These are phyloP conservation scores for Kalmusia sp. DNA, from an alignment of 2,329 filamentous ascomycete species.

Conservation along the genomic window DNA sequence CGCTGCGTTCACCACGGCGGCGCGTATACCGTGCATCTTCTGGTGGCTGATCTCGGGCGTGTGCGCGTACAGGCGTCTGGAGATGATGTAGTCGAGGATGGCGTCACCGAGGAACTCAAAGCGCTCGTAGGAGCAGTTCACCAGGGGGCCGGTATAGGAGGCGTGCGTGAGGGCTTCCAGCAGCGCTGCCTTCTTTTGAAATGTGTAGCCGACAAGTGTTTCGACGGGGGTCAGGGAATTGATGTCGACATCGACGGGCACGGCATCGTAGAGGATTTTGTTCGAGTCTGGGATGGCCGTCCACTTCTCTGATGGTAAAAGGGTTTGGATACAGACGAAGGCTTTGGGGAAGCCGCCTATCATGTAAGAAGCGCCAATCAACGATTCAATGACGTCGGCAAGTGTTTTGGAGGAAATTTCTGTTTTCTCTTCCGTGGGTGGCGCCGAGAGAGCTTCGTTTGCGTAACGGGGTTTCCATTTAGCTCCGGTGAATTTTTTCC, in stretches of 20 bases:
- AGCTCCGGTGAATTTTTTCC: constrained; percentile 68
- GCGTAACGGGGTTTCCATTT: constrained; percentile 77
- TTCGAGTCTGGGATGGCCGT: constrained; percentile 29
- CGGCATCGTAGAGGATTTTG: constrained; percentile 32
- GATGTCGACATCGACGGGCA: constrained; percentile 16
- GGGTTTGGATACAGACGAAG: constrained; percentile 64
- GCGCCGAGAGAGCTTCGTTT: constrained; percentile 46
- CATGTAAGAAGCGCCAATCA: constrained; percentile 78
- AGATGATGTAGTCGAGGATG: constrained; percentile 79
- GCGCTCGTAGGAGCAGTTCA: constrained; percentile 69
- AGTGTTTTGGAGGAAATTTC: constrained; percentile 76
- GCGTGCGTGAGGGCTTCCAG: constrained; percentile 83
- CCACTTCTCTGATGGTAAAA: constrained; percentile 68
- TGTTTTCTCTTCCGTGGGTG: constrained; percentile 33
- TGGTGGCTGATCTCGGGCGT: constrained; percentile 57
- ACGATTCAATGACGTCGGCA: constrained; percentile 85
- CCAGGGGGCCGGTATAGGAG: constrained; percentile 57
- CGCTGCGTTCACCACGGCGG: constrained; percentile 79
- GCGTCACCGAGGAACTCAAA: constrained; percentile 90
- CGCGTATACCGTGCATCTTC: constrained; percentile 78
- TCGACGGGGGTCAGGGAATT: constrained; percentile 59
- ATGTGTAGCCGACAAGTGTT: constrained; percentile 72
- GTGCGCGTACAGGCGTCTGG: constrained; percentile 65
- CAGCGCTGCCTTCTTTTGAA: constrained; percentile 70
- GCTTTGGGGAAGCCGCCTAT: constrained; percentile 72